Percentiles rank a stretch among this genome's conserved stretches.
phyloP scores from a whole-genome alignment of 2,329 filamentous ascomycete genomes.

The Verticillium albo-atrum region DNA sequence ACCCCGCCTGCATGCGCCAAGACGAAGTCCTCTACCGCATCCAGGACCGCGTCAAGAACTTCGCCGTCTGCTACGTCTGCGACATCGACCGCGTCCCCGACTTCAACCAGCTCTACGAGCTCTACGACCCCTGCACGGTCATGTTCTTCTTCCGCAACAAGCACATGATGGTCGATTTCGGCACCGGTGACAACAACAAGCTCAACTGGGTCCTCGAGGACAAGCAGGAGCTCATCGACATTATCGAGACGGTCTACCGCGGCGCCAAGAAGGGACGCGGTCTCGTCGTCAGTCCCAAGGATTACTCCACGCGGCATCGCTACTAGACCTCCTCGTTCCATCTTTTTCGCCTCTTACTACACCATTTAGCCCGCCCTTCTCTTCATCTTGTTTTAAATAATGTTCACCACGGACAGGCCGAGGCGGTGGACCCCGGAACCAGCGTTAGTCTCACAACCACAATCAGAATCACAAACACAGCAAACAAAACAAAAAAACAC shows the following conservation, averaged over 20 bases:
- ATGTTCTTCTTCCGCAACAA: conserved; percentile 99
- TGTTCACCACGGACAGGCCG: neutral
- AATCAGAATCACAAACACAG: neutral
- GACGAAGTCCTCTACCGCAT: conserved; percentile 95
- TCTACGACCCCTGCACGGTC: conserved; percentile 88
- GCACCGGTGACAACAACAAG: conserved; percentile 98
- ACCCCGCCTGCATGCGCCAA: conserved; percentile 69
- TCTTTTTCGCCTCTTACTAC: neutral
- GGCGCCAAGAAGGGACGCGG: conserved; percentile 98
- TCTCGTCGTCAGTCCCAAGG: conserved; percentile 94
- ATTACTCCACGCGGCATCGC: conserved; percentile 31
- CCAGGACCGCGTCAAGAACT: conserved; percentile 81
- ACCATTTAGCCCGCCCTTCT: neutral
- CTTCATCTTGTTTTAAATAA: neutral
- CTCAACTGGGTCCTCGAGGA: conserved; percentile 82
- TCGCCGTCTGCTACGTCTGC: conserved; percentile 68
- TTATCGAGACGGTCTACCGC: conserved; percentile 95
- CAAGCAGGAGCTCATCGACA: conserved; percentile 98
- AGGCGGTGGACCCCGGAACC: too few relatives aligned
- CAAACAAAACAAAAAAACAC: neutral
- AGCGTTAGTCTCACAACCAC: neutral
- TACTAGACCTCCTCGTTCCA: conserved; percentile 18
- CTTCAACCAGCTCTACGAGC: conserved; percentile 68
- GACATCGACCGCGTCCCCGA: conserved; percentile 88
- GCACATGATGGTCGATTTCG: conserved; percentile 98